Percentiles rank a stretch among this genome's conserved stretches.
Conservation (phyloP, 331 rosid genomes). For the Malus hybrid region DNA sequence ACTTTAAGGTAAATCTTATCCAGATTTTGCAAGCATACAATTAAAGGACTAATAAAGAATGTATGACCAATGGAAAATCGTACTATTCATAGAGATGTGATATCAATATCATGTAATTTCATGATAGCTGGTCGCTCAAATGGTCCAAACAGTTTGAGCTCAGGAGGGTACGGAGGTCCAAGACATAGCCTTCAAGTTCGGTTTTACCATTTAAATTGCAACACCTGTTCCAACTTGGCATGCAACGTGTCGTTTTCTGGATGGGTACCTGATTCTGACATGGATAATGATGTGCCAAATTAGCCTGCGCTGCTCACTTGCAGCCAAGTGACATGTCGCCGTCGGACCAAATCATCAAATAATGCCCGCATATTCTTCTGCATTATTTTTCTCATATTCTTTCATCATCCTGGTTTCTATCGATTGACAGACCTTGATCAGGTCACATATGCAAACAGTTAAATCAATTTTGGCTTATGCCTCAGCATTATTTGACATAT, state of each 20-base stretch:
- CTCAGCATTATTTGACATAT: too few species aligned
- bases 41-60: neutral
- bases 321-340: constrained; percentile 17
- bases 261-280: constrained; percentile 28
- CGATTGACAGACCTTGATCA: neutral
- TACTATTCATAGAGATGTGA: neutral
- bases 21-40: neutral
- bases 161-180: neutral
- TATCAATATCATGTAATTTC: too few species aligned
- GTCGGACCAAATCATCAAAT: neutral
- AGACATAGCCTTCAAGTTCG: neutral
- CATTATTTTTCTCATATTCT: neutral
- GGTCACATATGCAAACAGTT: neutral
- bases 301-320: too few species aligned
- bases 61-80: neutral
- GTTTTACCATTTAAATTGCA: neutral
- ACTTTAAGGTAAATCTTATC: neutral
- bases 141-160: neutral
- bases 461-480: too few species aligned
- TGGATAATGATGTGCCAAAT: constrained; percentile 12
- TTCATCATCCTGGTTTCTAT: neutral
- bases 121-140: neutral
- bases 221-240: constrained; percentile 14
- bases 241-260: constrained; percentile 19
- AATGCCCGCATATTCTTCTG: neutral